These are phyloP conservation scores for Voacanga thouarsii DNA, from an alignment of 257 asterid genomes.

Conservation along the genomic window DNA sequence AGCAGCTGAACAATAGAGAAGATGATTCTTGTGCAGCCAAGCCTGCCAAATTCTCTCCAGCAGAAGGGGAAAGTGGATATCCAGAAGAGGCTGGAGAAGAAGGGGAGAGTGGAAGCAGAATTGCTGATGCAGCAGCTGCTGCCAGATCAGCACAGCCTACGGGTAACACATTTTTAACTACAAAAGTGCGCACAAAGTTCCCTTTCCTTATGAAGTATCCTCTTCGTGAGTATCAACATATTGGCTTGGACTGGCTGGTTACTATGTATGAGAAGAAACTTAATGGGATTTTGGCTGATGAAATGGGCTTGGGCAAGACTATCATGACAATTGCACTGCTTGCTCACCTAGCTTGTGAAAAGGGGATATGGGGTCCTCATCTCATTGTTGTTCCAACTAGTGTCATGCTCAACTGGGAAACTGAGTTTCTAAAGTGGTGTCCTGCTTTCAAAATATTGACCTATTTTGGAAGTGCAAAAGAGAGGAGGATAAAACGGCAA, in stretches of 20 bases:
- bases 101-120: slow-evolving; percentile 55
- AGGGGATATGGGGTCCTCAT: slow-evolving; percentile 99
- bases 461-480: slow-evolving; percentile 98
- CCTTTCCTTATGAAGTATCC: slow-evolving; percentile 97
- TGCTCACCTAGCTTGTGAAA: slow-evolving; percentile 95
- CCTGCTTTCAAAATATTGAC: slow-evolving; percentile 99
- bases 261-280: slow-evolving; percentile 99
- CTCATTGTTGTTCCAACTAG: slow-evolving; percentile 99
- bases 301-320: slow-evolving; percentile 99
- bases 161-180: slow-evolving; percentile 92
- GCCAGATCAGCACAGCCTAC: slow-evolving; percentile 99
- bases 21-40: slow-evolving; percentile 40
- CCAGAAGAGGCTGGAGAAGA: slow-evolving; percentile 55
- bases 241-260: slow-evolving; percentile 99
- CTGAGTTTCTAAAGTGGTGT: slow-evolving; percentile 98
- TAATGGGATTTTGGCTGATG: slow-evolving; percentile 98
- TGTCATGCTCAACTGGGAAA: slow-evolving; percentile 99
- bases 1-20: slow-evolving; percentile 29
- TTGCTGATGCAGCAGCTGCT: slow-evolving; percentile 99
- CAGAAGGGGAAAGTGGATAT: slow-evolving; percentile 48
- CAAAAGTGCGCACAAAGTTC: slow-evolving; percentile 92
- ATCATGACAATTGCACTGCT: slow-evolving; percentile 98
- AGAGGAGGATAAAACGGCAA: slow-evolving; percentile 87
- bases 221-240: slow-evolving; percentile 97
- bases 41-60: slow-evolving; percentile 31